Percentiles rank a stretch among this genome's conserved stretches.
Conservation (phyloP, 1,284 basidiomycete genomes). For the Pulveroboletus sp. region DNA sequence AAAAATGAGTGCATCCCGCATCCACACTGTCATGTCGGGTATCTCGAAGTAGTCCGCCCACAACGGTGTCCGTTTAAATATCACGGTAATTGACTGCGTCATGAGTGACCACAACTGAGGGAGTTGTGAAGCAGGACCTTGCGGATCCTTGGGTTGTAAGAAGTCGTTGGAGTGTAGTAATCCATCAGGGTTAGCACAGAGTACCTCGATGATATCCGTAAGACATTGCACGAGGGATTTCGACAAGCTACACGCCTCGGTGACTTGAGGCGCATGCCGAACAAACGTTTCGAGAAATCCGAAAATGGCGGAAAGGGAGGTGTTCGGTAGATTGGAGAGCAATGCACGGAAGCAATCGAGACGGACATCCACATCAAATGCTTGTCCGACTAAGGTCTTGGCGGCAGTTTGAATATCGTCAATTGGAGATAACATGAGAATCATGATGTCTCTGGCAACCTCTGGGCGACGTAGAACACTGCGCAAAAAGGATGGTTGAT, state of each 20-base stretch:
- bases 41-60: constrained; percentile 84
- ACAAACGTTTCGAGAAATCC: constrained; percentile 68
- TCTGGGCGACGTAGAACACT: constrained; percentile 53
- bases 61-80: constrained; percentile 78
- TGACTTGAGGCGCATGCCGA: constrained; percentile 59
- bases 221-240: constrained; percentile 88
- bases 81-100: constrained; percentile 76
- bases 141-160: constrained; percentile 46
- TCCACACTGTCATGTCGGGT: constrained; percentile 90
- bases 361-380: constrained; percentile 84
- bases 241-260: constrained; percentile 84
- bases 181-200: constrained; percentile 74
- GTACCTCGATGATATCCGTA: constrained; percentile 85
- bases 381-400: constrained; percentile 75
- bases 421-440: constrained; percentile 80
- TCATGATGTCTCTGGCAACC: constrained; percentile 58
- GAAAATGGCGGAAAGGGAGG: constrained; percentile 69
- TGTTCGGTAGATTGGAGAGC: constrained; percentile 62
- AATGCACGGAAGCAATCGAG: constrained; percentile 83
- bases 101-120: constrained; percentile 83
- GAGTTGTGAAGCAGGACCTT: constrained; percentile 52
- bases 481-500: constrained; percentile 49
- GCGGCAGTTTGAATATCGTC: constrained; percentile 72
- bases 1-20: constrained; percentile 95
- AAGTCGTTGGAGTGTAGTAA: constrained; percentile 64